Base-by-base conservation (phyloP, 805 yeast genomes). In the Hanseniaspora valbyensis region DNA sequence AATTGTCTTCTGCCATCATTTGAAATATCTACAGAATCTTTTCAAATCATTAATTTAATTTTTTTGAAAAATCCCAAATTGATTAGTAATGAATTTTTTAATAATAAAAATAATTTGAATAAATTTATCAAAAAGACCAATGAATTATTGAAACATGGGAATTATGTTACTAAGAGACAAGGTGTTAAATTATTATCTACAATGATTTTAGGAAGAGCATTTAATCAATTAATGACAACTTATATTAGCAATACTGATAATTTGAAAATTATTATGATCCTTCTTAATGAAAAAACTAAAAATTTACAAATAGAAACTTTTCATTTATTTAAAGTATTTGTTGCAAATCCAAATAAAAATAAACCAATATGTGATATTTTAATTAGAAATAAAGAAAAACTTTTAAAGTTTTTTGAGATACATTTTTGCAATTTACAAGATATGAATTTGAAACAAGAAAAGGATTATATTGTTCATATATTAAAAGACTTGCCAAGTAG, bases 141-240 rank as follows among this genome's bases (percentile, higher is more conserved):
- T 62, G 72, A 72, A 50, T 68, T 90, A 53, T 80, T 92, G 54
- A 76, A 78, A 41, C 81, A 86, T 42, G 76, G 79, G 14, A 88
- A 84, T 64, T 92, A 92, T 64, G 96, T 92, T 28, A 87, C 95
- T 2, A 87, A 88, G 62, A 77, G 98, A 55, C 97, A 90, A 66
- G 80, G 94, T 30, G 77, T 88, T 30, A 83, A 83, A 58, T 68
- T 92, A 29, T 70, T 89, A 53, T 76, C 83, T 14, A 81, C 80
- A 48, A 69, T 92, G 54, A 79, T 92, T 3, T 69, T 84, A 53
- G 77, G 78, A 52, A 75, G 87, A 55, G 72, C 80, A 29, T 86
- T 88, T 66, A 83, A 79, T 60, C 69, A 66, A 44, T 75, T 86
- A 56, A 81, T 90, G 80, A 75, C 81, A 25, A 69, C 72, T 37